Conservation (phyloP, 352 stramenopile species). For the Plasmopara viticola region DNA sequence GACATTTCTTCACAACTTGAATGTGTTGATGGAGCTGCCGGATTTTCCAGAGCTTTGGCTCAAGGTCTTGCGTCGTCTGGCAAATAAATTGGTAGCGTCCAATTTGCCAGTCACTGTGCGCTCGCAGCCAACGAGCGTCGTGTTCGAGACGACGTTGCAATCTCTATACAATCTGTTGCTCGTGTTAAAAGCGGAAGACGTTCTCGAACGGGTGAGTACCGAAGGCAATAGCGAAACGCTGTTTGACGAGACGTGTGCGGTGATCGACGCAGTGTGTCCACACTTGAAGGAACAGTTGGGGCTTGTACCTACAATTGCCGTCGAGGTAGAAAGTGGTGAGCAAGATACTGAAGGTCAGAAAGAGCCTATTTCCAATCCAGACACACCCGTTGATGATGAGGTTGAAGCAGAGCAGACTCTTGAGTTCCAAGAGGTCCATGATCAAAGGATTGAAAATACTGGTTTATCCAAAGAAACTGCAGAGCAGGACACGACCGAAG, state of each 20-base stretch:
- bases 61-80: constrained; percentile 61
- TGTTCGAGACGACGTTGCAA: constrained; percentile 83
- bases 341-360: constrained; percentile 1
- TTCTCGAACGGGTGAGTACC: constrained; percentile 51
- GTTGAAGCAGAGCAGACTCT: neutral
- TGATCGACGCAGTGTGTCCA: constrained; percentile 69
- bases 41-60: constrained; percentile 74
- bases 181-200: constrained; percentile 71
- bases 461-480: neutral
- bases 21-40: constrained; percentile 56
- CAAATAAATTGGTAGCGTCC: constrained; percentile 53
- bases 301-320: constrained; percentile 33
- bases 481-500: constrained; percentile 3
- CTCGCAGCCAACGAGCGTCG: constrained; percentile 42
- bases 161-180: constrained; percentile 83
- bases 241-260: constrained; percentile 59
- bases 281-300: constrained; percentile 75
- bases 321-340: constrained; percentile 6
- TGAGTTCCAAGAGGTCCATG: neutral
- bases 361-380: neutral
- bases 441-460: constrained; percentile 6
- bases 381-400: constrained; percentile 1
- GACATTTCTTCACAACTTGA: constrained; percentile 82
- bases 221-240: constrained; percentile 41
- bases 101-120: constrained; percentile 26